Conservation (phyloP, 805 yeast species). For the Lachancea waltii region DNA sequence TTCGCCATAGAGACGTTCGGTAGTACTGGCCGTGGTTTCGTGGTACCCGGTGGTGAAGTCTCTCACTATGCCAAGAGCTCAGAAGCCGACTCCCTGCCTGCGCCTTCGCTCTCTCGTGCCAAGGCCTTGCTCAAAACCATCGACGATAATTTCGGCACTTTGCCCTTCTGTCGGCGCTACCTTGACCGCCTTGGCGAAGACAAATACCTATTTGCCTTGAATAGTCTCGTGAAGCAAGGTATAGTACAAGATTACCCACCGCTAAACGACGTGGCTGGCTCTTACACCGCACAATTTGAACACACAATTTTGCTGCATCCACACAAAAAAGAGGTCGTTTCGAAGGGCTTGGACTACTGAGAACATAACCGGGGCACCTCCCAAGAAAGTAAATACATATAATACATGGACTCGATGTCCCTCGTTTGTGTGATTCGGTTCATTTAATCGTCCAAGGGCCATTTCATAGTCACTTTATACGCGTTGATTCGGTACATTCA, state of each 20-base stretch:
- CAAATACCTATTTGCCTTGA: conserved; percentile 81
- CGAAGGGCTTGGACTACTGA: conserved; percentile 90
- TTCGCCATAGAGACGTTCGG: conserved; percentile 99
- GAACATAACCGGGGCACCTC: not conserved
- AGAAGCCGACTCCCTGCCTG: conserved; percentile 40
- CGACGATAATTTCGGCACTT: conserved; percentile 79
- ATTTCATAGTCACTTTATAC: too few relatives aligned
- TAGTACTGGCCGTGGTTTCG: conserved; percentile 91
- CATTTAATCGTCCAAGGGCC: too few relatives aligned
- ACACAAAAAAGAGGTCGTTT: conserved; percentile 86
- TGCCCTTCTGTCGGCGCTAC: conserved; percentile 95
- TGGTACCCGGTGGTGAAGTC: conserved; percentile 79
- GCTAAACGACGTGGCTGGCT: conserved; percentile 70
- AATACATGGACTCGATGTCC: not conserved
- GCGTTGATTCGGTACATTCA: too few relatives aligned
- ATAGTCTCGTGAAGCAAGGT: conserved; percentile 77
- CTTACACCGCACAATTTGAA: conserved; percentile 94
- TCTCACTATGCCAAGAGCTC: conserved; percentile 79
- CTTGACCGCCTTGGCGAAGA: conserved; percentile 89
- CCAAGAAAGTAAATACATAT: not conserved
- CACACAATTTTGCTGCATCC: conserved; percentile 91
- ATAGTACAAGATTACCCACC: conserved; percentile 95
- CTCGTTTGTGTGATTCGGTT: too few relatives aligned
- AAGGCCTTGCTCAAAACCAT: conserved; percentile 62
- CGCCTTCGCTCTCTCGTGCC: conserved; percentile 54